phyloP scores from a whole-genome alignment of 495 filamentous ascomycete species.

The Chlorociboria aeruginascens region DNA sequence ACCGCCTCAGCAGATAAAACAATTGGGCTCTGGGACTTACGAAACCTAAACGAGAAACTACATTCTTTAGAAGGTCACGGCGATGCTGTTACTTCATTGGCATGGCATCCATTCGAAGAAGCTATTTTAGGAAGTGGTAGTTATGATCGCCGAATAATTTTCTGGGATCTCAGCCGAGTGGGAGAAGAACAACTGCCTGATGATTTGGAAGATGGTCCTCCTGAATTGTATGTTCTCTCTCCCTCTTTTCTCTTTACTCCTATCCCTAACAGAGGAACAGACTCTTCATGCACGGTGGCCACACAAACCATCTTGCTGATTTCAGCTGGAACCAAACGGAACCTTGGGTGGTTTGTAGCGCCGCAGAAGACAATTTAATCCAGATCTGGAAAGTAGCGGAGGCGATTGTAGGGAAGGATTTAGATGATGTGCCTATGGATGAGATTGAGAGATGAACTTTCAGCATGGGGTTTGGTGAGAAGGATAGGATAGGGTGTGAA shows the following conservation, averaged over 20 bases:
- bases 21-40: conserved; percentile 89
- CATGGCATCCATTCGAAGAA: conserved; percentile 87
- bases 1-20: conserved; percentile 92
- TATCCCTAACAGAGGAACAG: conserved; percentile 29
- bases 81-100: conserved; percentile 78
- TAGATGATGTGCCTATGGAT: conserved; percentile 64
- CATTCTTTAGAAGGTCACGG: conserved; percentile 77
- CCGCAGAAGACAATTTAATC: conserved; percentile 92
- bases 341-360: conserved; percentile 88
- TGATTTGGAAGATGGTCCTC: conserved; percentile 91
- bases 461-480: neutral
- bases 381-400: conserved; percentile 95
- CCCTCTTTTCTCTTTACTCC: neutral
- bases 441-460: conserved; percentile 50
- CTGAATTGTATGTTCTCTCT: conserved; percentile 64
- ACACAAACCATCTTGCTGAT: conserved; percentile 91
- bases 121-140: conserved; percentile 80
- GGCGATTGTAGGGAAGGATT: conserved; percentile 73
- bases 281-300: conserved; percentile 97
- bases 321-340: conserved; percentile 97
- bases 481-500: no score
- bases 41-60: conserved; percentile 74
- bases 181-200: conserved; percentile 93
- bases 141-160: conserved; percentile 85
- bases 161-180: conserved; percentile 87